Evolutionary conservation across 1,284 basidiomycete genomes (phyloP).

Genomic region (Ustilago shanxiensis): DNA sequence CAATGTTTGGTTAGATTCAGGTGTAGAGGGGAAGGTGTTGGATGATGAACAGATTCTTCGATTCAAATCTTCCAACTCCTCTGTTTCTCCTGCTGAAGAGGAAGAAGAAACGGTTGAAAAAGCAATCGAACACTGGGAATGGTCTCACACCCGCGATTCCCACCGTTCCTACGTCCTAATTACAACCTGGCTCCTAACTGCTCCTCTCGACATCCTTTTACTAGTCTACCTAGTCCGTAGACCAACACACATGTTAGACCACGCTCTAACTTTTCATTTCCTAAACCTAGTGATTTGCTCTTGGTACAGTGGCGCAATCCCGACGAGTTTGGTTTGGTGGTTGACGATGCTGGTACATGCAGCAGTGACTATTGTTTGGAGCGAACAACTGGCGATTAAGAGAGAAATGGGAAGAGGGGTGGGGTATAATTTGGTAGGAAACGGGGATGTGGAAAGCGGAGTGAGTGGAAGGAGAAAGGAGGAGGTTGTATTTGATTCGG

Average conservation of each 20-base stretch:
- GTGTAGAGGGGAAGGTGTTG: conserved; percentile 9
- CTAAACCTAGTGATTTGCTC: conserved; percentile 91
- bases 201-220: conserved; percentile 76
- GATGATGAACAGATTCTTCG: conserved; percentile 26
- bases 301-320: conserved; percentile 87
- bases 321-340: conserved; percentile 74
- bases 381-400: conserved; percentile 89
- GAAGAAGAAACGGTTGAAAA: conserved; percentile 71
- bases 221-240: conserved; percentile 87
- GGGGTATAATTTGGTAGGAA: conserved; percentile 35
- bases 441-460: conserved; percentile 5
- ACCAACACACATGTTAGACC: conserved; percentile 94
- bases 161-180: conserved; percentile 20
- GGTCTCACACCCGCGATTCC: conserved; percentile 69
- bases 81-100: background rate
- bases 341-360: conserved; percentile 79
- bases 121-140: conserved; percentile 73
- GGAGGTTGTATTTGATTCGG: conserved; percentile 23
- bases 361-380: conserved; percentile 80
- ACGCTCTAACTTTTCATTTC: conserved; percentile 87
- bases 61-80: background rate
- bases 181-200: conserved; percentile 31
- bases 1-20: conserved; percentile 70
- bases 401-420: conserved; percentile 79
- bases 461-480: background rate